These are phyloP conservation scores for Withania somnifera DNA, from an alignment of 305 asterid species.

Conservation along the genomic window DNA sequence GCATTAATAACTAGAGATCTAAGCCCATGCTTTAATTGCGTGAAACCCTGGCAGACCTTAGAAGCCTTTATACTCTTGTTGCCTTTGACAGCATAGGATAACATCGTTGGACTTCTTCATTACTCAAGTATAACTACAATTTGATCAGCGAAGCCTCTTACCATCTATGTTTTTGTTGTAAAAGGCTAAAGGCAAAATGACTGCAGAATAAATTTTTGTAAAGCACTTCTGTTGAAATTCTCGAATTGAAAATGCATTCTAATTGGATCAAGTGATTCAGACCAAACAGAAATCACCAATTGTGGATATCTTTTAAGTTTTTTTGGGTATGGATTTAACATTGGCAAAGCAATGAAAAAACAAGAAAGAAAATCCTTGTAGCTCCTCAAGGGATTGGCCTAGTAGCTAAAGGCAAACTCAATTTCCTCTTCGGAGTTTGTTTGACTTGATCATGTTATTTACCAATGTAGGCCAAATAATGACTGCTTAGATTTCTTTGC, in stretches of 20 bases:
- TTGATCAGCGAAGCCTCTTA: background rate
- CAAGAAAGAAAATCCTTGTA: too few relatives aligned
- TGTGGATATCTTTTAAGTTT: background rate
- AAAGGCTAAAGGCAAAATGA: background rate
- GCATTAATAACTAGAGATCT: background rate
- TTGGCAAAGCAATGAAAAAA: too few relatives aligned
- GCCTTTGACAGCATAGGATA: background rate
- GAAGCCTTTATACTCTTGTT: background rate
- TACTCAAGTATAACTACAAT: background rate
- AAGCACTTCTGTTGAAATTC: background rate
- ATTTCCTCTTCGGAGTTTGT: too few relatives aligned
- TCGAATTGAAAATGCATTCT: background rate
- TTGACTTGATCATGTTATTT: too few relatives aligned
- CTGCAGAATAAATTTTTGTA: background rate
- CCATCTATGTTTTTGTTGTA: background rate
- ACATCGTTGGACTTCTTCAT: background rate
- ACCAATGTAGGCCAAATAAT: too few relatives aligned
- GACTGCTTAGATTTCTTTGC: too few relatives aligned
- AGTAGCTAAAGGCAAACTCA: too few relatives aligned
- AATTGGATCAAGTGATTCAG: background rate
- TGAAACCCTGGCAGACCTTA: background rate
- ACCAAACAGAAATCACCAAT: background rate
- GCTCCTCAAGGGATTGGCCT: too few relatives aligned
- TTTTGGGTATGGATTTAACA: background rate
- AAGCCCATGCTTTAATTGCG: background rate